Evolutionary conservation across 805 yeast species (phyloP).

Genomic region (Hanseniaspora clermontiae): DNA sequence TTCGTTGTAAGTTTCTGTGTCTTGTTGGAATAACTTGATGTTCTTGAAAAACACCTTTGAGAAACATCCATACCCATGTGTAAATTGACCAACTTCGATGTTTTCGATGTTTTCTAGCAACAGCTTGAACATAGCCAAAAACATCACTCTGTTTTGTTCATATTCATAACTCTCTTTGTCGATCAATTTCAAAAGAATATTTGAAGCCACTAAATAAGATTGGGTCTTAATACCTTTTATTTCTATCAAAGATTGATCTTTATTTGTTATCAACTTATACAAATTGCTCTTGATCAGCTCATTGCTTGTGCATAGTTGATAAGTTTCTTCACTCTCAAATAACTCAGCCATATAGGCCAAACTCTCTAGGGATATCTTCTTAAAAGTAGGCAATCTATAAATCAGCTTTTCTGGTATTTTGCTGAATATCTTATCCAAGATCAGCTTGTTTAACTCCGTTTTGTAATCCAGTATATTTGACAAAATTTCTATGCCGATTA

Average conservation of each 20-base stretch:
- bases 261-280: not conserved
- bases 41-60: not conserved
- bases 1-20: not conserved
- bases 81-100: not conserved
- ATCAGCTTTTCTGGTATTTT: conserved; percentile 4
- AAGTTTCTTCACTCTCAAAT: not conserved
- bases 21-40: not conserved
- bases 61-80: not conserved
- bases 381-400: conserved; percentile 8
- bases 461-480: conserved; percentile 2
- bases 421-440: conserved; percentile 5
- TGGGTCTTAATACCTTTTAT: not conserved
- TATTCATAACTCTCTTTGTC: not conserved
- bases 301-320: not conserved
- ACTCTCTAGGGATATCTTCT: conserved; percentile 2
- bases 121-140: not conserved
- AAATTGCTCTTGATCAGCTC: not conserved
- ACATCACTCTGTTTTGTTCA: not conserved
- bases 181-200: not conserved
- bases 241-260: not conserved
- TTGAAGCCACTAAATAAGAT: not conserved
- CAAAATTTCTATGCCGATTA: not conserved
- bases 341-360: not conserved
- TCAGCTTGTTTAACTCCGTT: not conserved
- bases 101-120: not conserved